A percentile compares a stretch with the other conserved stretches of the same genome.
phyloP scores from a whole-genome alignment of 306 rosid species.

The Trichosanthes cucumerina region DNA sequence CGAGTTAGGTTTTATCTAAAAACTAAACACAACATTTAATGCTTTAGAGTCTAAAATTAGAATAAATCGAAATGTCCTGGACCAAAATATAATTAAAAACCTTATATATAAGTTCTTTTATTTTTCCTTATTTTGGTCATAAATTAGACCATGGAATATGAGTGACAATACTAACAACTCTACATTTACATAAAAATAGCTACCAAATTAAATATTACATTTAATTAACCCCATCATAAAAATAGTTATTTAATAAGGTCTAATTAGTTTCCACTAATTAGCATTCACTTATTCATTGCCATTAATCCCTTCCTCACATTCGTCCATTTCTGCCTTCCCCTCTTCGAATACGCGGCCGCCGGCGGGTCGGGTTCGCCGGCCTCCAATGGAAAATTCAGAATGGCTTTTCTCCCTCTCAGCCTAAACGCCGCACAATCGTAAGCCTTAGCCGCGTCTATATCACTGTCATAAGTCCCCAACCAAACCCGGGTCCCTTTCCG shows the following conservation, averaged over 20 bases:
- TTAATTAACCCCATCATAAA: neutral
- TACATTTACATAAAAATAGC: neutral
- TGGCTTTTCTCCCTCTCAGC: slow-evolving; percentile 44
- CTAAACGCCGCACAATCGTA: slow-evolving; percentile 44
- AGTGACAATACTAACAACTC: neutral
- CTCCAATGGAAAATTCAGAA: slow-evolving; percentile 37
- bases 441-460: slow-evolving; percentile 42
- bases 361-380: slow-evolving; percentile 23
- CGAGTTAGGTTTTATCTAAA: no score
- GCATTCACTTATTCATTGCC: neutral
- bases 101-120: neutral
- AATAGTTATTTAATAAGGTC: neutral
- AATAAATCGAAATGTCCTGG: no score
- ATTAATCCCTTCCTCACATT: neutral
- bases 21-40: no score
- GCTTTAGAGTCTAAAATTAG: no score
- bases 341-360: neutral
- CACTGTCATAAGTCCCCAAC: slow-evolving; percentile 40
- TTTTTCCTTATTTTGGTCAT: neutral
- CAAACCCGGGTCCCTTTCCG: slow-evolving; percentile 38
- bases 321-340: neutral
- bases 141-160: neutral
- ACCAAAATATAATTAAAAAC: neutral
- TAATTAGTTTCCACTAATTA: neutral
- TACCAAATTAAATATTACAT: neutral